phyloP scores from a whole-genome alignment of 2,329 filamentous ascomycete species.

The Fusarium avenaceum region DNA sequence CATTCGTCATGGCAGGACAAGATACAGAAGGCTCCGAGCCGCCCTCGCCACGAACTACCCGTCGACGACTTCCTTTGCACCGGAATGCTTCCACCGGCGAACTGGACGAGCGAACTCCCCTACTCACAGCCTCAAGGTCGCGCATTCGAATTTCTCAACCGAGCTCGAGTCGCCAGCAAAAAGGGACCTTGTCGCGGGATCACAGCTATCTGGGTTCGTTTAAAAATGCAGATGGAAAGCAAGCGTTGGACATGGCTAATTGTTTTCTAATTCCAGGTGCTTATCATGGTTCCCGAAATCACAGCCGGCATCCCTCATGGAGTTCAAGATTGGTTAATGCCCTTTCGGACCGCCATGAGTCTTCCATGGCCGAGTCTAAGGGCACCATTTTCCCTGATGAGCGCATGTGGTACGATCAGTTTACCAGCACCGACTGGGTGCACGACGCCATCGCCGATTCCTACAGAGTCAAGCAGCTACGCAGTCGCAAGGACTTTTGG shows the following conservation, averaged over 20 bases:
- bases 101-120: constrained; percentile 61
- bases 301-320: constrained; percentile 71
- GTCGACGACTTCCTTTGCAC: constrained; percentile 47
- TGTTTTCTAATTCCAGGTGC: constrained; percentile 51
- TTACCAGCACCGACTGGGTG: constrained; percentile 97
- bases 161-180: constrained; percentile 47
- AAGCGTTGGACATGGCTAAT: constrained; percentile 24
- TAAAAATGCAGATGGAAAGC: not conserved
- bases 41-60: constrained; percentile 52
- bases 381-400: constrained; percentile 80
- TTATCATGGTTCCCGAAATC: constrained; percentile 60
- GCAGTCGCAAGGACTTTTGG: constrained; percentile 84
- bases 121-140: constrained; percentile 58
- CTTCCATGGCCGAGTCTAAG: constrained; percentile 72
- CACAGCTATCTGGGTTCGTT: constrained; percentile 61
- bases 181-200: constrained; percentile 53
- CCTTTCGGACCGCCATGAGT: constrained; percentile 69
- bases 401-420: constrained; percentile 98
- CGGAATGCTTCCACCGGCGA: constrained; percentile 50
- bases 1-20: constrained; percentile 51
- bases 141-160: constrained; percentile 57
- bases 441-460: constrained; percentile 97
- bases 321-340: constrained; percentile 73
- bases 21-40: constrained; percentile 52
- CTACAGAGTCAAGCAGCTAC: constrained; percentile 85